These are phyloP conservation scores for Leptographium flavum DNA, from an alignment of 2,329 filamentous ascomycete genomes.

Conservation along the genomic window DNA sequence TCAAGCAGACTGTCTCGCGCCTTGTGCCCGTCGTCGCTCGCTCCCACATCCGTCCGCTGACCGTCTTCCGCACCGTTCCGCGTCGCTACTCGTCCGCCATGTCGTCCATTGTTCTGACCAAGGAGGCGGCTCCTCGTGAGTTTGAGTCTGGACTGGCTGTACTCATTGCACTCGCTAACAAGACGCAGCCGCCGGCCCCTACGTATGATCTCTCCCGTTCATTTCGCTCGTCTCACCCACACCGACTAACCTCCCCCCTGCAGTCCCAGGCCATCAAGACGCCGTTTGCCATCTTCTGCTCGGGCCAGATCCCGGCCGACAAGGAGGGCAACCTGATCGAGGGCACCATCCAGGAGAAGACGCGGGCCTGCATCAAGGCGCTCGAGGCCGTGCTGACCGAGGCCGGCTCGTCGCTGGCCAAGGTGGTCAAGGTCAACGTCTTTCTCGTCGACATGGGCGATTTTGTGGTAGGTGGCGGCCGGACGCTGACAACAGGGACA, in stretches of 20 bases:
- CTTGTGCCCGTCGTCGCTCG: constrained; percentile 2
- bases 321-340: constrained; percentile 39
- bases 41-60: neutral
- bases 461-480: constrained; percentile 45
- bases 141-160: constrained; percentile 8
- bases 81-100: constrained; percentile 21
- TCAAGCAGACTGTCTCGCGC: constrained; percentile 3
- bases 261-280: constrained; percentile 50
- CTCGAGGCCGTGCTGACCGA: constrained; percentile 70
- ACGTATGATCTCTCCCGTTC: constrained; percentile 31
- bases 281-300: constrained; percentile 50
- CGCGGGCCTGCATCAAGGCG: constrained; percentile 54
- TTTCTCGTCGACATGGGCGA: constrained; percentile 86
- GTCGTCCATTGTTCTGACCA: constrained; percentile 36
- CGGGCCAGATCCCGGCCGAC: constrained; percentile 55
- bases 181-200: constrained; percentile 42
- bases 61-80: neutral
- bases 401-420: constrained; percentile 62
- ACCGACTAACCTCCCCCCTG: neutral
- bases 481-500: neutral
- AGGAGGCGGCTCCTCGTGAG: constrained; percentile 45
- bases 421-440: constrained; percentile 82
- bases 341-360: constrained; percentile 50
- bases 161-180: neutral
- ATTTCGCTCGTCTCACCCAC: neutral